Evolutionary conservation across 768 basidiomycete genomes (phyloP), one percentile per base, ranked within the genome.

Genomic region (Ramaria sp.): DNA sequence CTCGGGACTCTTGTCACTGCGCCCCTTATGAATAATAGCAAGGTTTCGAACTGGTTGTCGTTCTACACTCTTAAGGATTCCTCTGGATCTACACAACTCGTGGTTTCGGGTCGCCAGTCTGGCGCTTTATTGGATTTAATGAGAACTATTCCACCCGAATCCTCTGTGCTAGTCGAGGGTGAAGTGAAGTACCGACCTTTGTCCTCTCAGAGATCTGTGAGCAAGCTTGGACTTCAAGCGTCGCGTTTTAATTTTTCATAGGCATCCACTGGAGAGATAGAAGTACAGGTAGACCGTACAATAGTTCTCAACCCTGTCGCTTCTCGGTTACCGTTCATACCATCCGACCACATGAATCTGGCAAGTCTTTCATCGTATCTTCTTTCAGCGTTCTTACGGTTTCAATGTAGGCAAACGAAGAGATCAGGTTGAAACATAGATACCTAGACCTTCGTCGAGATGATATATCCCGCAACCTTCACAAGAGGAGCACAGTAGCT

Each of bases 31-130:
- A 64, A 61, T 62, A 62, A 64, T 59, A 92, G 88, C 30, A 83
- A 83, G 67, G 74, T 83, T 16, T 73, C 72, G 52, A 83, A 80
- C 67, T 69, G 67, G 49, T 70, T 92, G 61, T 87, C 87, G 55
- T 97, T 97, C 73, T 90, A 86, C 71, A 83, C 83, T 30, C 77
- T 96, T 65, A 85, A 80, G 62, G 92, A 94, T 67, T 74, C 82
- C 41, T 75, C 76, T 59, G 88, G 88, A 34, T 79, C 75, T 0
- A 78, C 85, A 2, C 93, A 97, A 68, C 82, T 97, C 56, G 76
- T 90, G 64, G 75, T 80, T 42, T 69, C 78, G 64, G 76, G 78
- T 60, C 62, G 71, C 58, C 59, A 67, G 5, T 34, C 47, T 43
- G 58, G 32, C 58, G 48, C 16, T 27, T 47, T 36, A 18, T 45